phyloP scores from a whole-genome alignment of 371 early-diverging fungal genomes.

The Mucor racemosus region DNA sequence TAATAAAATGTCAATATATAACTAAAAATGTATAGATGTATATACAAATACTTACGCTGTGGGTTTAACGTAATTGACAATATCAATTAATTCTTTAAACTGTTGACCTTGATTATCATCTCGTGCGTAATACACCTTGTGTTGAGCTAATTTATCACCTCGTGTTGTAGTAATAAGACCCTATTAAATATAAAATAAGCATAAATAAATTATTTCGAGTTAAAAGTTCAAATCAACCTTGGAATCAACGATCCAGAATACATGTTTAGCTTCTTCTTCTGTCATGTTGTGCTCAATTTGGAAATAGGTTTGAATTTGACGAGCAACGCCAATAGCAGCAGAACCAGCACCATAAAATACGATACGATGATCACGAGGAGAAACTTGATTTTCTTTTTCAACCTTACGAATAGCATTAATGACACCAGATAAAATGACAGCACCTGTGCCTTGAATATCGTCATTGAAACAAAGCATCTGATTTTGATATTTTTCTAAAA shows the following conservation, averaged over 20 bases:
- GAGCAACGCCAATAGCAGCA: constrained; percentile 93
- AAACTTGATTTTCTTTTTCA: constrained; percentile 53
- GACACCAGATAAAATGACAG: constrained; percentile 89
- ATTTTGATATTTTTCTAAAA: constrained; percentile 72
- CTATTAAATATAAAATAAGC: constrained; percentile 9
- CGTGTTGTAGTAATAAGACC: constrained; percentile 83
- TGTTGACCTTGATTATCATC: constrained; percentile 79
- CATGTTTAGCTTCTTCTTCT: constrained; percentile 74
- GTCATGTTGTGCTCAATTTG: constrained; percentile 66
- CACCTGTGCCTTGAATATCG: constrained; percentile 80
- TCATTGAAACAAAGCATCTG: constrained; percentile 79
- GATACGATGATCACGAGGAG: constrained; percentile 79
- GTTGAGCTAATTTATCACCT: constrained; percentile 83
- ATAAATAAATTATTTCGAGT: background rate
- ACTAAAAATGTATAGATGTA: background rate
- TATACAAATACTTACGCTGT: constrained; percentile 37
- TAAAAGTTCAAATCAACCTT: constrained; percentile 31
- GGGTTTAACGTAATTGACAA: constrained; percentile 67
- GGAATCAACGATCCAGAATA: constrained; percentile 90
- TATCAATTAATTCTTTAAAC: constrained; percentile 68
- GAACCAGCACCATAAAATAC: constrained; percentile 90
- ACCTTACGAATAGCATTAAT: constrained; percentile 83
- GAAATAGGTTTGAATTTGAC: constrained; percentile 82
- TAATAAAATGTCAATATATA: background rate
- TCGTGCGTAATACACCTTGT: constrained; percentile 86